Conservation (phyloP, 352 stramenopile genomes). For the Stramenopiles sp. region DNA sequence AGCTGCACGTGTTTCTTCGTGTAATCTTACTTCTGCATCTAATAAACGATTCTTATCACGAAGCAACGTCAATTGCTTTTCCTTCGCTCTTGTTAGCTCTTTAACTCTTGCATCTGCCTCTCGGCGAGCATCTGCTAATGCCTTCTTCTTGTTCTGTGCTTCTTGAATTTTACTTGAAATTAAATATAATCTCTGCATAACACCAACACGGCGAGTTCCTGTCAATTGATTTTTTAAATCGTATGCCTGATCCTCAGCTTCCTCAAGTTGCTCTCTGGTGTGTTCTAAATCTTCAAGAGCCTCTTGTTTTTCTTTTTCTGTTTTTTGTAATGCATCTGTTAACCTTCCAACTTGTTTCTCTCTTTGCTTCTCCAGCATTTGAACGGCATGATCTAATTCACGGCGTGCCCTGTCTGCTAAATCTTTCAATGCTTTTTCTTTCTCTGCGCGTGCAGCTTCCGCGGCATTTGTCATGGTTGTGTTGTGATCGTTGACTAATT, state of each 20-base stretch:
- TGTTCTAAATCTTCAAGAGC: not conserved
- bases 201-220: not conserved
- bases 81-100: not conserved
- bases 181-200: not conserved
- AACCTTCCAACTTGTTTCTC: not conserved
- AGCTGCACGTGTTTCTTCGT: slow-evolving; percentile 15
- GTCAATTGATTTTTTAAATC: not conserved
- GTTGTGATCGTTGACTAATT: not conserved
- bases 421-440: not conserved
- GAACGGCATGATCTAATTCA: not conserved
- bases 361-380: not conserved
- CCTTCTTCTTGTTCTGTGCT: not conserved
- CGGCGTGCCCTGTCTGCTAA: not conserved
- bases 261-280: not conserved
- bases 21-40: slow-evolving; percentile 16
- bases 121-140: not conserved
- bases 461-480: not conserved
- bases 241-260: not conserved
- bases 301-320: not conserved
- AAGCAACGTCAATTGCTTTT: slow-evolving; percentile 12
- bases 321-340: not conserved
- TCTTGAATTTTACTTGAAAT: not conserved
- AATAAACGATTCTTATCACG: slow-evolving; percentile 16
- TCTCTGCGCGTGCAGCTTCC: not conserved
- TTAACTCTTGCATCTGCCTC: not conserved